These are phyloP conservation scores for Myriosclerotinia curreyana DNA, from an alignment of 2,329 filamentous ascomycete species.

Conservation along the genomic window DNA sequence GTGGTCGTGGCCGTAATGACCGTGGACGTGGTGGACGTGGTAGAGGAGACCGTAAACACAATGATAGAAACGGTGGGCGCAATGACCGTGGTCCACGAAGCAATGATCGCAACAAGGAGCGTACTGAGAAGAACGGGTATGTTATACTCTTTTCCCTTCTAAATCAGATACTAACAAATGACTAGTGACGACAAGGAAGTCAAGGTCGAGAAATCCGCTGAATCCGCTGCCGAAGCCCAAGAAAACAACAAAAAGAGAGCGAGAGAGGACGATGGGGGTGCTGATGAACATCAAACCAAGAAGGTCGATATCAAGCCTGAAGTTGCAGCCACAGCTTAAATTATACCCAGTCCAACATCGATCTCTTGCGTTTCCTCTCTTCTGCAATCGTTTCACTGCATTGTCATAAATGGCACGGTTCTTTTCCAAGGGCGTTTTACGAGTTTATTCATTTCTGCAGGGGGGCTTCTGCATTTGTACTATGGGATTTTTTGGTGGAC, in stretches of 20 bases:
- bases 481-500: conserved; percentile 8
- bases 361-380: conserved; percentile 14
- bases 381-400: conserved; percentile 15
- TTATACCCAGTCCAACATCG: conserved; percentile 28
- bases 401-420: conserved; percentile 1
- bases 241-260: conserved; percentile 37
- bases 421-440: conserved; percentile 16
- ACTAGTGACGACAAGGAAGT: conserved; percentile 27
- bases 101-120: conserved; percentile 40
- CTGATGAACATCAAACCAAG: conserved; percentile 54
- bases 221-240: conserved; percentile 22
- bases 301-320: conserved; percentile 51
- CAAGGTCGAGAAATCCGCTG: conserved; percentile 25
- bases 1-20: conserved; percentile 29
- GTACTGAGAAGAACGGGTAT: conserved; percentile 39
- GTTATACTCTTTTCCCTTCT: neutral
- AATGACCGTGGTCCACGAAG: conserved; percentile 43
- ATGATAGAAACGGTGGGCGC: conserved; percentile 35
- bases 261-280: conserved; percentile 47
- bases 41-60: conserved; percentile 40
- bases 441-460: conserved; percentile 5
- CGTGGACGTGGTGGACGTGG: conserved; percentile 39
- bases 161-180: conserved; percentile 23
- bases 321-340: conserved; percentile 29
- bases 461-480: conserved; percentile 6